Evolutionary conservation across 225 moss, liverwort and hornwort genomes (phyloP), one percentile per base, ranked within the genome.

Genomic region (Sphagnum contortum): DNA sequence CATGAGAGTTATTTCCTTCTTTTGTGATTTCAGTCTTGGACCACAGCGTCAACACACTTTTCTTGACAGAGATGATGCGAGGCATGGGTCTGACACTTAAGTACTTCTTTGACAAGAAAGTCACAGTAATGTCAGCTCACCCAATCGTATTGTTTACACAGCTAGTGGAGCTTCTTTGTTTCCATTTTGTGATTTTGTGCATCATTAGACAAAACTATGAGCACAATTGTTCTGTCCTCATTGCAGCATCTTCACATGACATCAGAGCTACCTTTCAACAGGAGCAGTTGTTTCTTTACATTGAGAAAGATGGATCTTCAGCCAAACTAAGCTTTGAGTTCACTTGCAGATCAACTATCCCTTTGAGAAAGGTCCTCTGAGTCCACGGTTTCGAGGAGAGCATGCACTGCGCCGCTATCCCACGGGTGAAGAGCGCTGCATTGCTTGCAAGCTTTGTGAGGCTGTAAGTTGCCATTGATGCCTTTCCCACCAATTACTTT

Each of bases 361-460:
- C 47, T 98, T 98, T 61, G 96, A 98, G 73, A 98, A 98, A 74
- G 96, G 96, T 62, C 88, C 90, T 45, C 73, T 98, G 74, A 98
- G 96, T 76, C 96, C 96, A 58, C 87, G 92, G 49, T 98, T 98
- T 72, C 87, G 96, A 59, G 93, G 92, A 57, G 96, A 98, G 72
- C 96, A 98, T 77, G 96, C 82, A 56, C 80, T 98, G 47, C 88
- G 96, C 59, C 90, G 96, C 12, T 98, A 98, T 66, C 81, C 96
- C 60, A 93, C 87, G 46, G 96, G 96, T 65, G 96, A 98, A 83
- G 96, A 98, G 87, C 83, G 96, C 70, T 98, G 96, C 71, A 98
- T 98, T 70, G 92, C 96, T 57, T 98, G 96, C 93, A 98, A 98
- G 77, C 87, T 98, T 59, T 98, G 96, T 77, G 96, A 98, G 79